A percentile compares a stretch with the other conserved stretches of the same genome.
phyloP scores from a whole-genome alignment of 371 early-diverging fungal species.

The Phascolomyces articulosus region DNA sequence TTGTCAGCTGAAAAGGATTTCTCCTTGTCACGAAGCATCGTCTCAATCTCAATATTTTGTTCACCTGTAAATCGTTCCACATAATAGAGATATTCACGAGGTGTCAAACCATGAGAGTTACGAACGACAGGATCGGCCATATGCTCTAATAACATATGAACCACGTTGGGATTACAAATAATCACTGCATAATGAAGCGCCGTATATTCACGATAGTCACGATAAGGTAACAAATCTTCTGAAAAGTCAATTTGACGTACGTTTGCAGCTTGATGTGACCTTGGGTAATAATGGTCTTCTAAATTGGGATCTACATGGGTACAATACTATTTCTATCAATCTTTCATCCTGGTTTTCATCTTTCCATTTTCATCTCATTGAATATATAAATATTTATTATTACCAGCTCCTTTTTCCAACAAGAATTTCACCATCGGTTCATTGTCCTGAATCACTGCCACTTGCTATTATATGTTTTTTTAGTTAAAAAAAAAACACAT shows the following conservation, averaged over 20 bases:
- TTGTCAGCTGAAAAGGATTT: slow-evolving; percentile 36
- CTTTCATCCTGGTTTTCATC: neutral
- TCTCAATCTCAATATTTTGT: slow-evolving; percentile 45
- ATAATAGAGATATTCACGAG: slow-evolving; percentile 52
- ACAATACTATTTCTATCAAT: neutral
- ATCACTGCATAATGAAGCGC: slow-evolving; percentile 72
- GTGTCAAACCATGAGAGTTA: slow-evolving; percentile 47
- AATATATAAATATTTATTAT: neutral
- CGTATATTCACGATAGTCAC: slow-evolving; percentile 55
- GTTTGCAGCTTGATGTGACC: slow-evolving; percentile 49
- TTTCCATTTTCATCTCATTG: too few species aligned
- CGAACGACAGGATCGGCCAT: slow-evolving; percentile 60
- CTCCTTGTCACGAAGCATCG: slow-evolving; percentile 42
- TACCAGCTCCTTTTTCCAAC: slow-evolving; percentile 52
- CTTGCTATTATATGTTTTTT: slow-evolving; percentile 32
- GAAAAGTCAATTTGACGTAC: slow-evolving; percentile 48
- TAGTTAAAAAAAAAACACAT: neutral
- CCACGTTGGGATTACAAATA: slow-evolving; percentile 58
- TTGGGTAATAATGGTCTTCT: slow-evolving; percentile 51
- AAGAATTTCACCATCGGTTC: slow-evolving; percentile 44
- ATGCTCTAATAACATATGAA: slow-evolving; percentile 61
- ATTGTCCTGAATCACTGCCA: slow-evolving; percentile 55
- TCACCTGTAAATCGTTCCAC: slow-evolving; percentile 54
- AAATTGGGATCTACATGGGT: slow-evolving; percentile 42
- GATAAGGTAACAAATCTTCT: slow-evolving; percentile 47